phyloP scores from a whole-genome alignment of 768 basidiomycete genomes.

The Steccherinum ochraceum region DNA sequence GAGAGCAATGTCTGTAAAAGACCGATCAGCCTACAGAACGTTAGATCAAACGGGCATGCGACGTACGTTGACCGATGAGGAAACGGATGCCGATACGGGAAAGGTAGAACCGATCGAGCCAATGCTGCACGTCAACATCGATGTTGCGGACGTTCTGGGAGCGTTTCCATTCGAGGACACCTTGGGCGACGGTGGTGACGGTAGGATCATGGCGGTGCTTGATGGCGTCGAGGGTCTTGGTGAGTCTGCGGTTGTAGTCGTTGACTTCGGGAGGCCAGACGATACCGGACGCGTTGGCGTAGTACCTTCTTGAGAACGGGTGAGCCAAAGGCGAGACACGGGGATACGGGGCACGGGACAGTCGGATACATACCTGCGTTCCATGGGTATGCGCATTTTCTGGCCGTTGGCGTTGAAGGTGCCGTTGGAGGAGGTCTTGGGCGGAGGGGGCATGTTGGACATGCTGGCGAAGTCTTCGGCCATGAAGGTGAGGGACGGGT shows the following conservation, averaged over 20 bases:
- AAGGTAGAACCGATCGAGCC: slow-evolving; percentile 97
- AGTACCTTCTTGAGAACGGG: slow-evolving; percentile 53
- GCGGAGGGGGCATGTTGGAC: slow-evolving; percentile 7
- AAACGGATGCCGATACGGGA: slow-evolving; percentile 94
- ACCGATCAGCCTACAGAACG: too few relatives aligned
- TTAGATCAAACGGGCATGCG: slow-evolving; percentile 2
- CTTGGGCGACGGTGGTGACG: slow-evolving; percentile 94
- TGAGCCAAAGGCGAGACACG: slow-evolving; percentile 4
- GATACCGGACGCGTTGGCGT: slow-evolving; percentile 65
- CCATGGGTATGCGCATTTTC: slow-evolving; percentile 76
- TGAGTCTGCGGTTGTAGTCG: slow-evolving; percentile 91
- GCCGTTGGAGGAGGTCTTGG: slow-evolving; percentile 18
- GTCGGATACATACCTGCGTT: slow-evolving; percentile 61
- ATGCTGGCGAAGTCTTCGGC: slow-evolving; percentile 17
- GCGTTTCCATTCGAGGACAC: slow-evolving; percentile 94
- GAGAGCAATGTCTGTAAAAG: slow-evolving; percentile 76
- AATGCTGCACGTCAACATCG: slow-evolving; percentile 85
- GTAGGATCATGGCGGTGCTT: slow-evolving; percentile 96
- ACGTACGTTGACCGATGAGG: slow-evolving; percentile 86
- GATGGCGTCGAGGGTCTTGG: slow-evolving; percentile 78
- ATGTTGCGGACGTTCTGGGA: slow-evolving; percentile 62
- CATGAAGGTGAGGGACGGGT: slow-evolving; percentile 61
- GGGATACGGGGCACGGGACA: slow-evolving; percentile 7
- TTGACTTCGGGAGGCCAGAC: slow-evolving; percentile 91
- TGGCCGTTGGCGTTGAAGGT: slow-evolving; percentile 38